Base-by-base conservation (phyloP, 345 rosid genomes). In the Eucalyptus caleyi region DNA sequence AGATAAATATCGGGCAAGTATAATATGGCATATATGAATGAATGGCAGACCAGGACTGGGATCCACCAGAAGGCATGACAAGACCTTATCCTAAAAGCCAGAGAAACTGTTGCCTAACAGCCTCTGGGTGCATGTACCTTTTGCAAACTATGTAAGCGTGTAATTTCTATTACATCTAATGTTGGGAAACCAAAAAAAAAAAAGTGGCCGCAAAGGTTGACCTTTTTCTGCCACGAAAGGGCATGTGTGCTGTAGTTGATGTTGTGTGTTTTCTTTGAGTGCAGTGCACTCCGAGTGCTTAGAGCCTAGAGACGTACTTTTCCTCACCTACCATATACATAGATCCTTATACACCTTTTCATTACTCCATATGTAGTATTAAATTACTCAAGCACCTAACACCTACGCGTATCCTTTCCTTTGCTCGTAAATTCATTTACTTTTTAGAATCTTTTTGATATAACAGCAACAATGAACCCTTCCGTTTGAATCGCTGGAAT, bases 181-280 rank as follows among this genome's bases (percentile, higher is more conserved):
- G 54, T 54, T 49, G 54, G 90, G 91, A 72, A 92, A 60, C 45
- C 18, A 72, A 10, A 37, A 72, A 19, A 72, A 34, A 23, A 56
- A 56, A 37, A 77, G 83, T 89, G 90, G 97, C 98, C 96, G 98
- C 91, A 97, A 97, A 97, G 95, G 94, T 95, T 95, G 99, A 97
- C 98, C 87, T 37, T 95, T 94, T 95, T 92, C 90, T 92, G 94
- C 93, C 92, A 94, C 89, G 88, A 92, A 93, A 94, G 95, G 92
- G 94, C 50, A 47, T 89, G 86, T 80, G 34, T 49, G 51, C 59
- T 69, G 62, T 24, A 16, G 34, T 30, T 88, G 62, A 40, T 69
- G 59, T 50, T 3, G 37, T 88, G 42, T 86, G 86, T 49, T 93
- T 94, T 91, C 97, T 96, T 97, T 94, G 98, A 96, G 99, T 96